Evolutionary conservation across 1,139 yeast species (phyloP).

Genomic region (Blastobotrys malaysiensis): DNA sequence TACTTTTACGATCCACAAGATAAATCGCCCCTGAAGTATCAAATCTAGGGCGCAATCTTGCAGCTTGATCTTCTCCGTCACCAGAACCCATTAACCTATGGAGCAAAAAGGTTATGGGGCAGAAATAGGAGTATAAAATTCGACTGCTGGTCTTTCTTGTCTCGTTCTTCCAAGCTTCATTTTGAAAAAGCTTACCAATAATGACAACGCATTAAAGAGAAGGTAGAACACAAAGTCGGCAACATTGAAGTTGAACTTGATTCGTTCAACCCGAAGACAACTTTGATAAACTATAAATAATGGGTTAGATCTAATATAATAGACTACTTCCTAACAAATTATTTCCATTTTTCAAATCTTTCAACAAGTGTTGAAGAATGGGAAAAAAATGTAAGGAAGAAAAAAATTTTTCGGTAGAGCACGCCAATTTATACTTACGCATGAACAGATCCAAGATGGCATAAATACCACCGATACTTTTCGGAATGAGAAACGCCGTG

Average conservation of each 20-base stretch:
- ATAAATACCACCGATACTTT: slow-evolving; percentile 26
- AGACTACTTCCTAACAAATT: not conserved
- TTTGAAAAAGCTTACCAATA: slow-evolving; percentile 28
- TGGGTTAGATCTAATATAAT: not conserved
- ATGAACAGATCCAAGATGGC: slow-evolving; percentile 28
- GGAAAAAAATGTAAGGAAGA: slow-evolving; percentile 5
- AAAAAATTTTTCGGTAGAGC: slow-evolving; percentile 4
- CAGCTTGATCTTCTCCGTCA: slow-evolving; percentile 34
- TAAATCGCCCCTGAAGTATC: slow-evolving; percentile 25
- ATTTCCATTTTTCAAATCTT: not conserved
- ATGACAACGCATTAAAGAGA: slow-evolving; percentile 25
- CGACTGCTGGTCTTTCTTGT: not conserved
- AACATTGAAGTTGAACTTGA: slow-evolving; percentile 26
- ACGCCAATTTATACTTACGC: slow-evolving; percentile 21
- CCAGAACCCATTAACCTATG: slow-evolving; percentile 32
- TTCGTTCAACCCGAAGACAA: slow-evolving; percentile 29
- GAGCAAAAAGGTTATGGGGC: slow-evolving; percentile 27
- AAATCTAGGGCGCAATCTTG: slow-evolving; percentile 16
- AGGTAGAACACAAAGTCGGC: slow-evolving; percentile 33
- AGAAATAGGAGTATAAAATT: slow-evolving; percentile 30
- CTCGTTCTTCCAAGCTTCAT: not conserved
- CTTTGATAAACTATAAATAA: slow-evolving; percentile 28
- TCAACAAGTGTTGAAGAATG: slow-evolving; percentile 5
- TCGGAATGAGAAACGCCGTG: slow-evolving; percentile 30
- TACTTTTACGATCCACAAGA: slow-evolving; percentile 27